Conservation (phyloP, 805 yeast genomes). For the Saturnispora gosingensis region DNA sequence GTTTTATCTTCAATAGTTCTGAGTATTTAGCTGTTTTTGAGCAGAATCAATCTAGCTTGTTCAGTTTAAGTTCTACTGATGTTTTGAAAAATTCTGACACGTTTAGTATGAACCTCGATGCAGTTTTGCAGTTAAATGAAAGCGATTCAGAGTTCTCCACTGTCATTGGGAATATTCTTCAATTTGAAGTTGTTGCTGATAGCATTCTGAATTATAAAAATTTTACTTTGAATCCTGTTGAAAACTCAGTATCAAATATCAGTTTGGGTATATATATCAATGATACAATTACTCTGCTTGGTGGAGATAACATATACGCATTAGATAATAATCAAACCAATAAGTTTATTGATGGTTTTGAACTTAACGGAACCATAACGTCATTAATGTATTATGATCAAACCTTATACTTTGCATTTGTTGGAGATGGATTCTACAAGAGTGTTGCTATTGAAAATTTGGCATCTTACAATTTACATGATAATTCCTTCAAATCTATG, state of each 20-base stretch:
- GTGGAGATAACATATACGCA: constrained; percentile 35
- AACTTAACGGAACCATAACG: constrained; percentile 18
- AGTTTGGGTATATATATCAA: constrained; percentile 36
- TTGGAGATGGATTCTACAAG: constrained; percentile 27
- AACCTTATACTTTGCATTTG: constrained; percentile 37
- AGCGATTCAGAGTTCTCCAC: constrained; percentile 5
- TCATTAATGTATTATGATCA: constrained; percentile 30
- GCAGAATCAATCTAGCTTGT: constrained; percentile 22
- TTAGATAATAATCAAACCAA: constrained; percentile 2
- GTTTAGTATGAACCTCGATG: constrained; percentile 27
- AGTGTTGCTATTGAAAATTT: constrained; percentile 33
- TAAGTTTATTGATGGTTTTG: constrained; percentile 8
- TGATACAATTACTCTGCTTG: constrained; percentile 42
- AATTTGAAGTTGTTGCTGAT: constrained; percentile 15
- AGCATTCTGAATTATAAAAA: constrained; percentile 7
- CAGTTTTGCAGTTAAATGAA: constrained; percentile 13
- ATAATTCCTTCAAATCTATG: constrained; percentile 33
- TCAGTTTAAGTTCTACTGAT: constrained; percentile 32
- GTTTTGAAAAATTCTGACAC: constrained; percentile 28
- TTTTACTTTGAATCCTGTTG: constrained; percentile 2
- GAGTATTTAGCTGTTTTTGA: constrained; percentile 36
- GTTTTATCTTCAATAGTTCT: constrained; percentile 27
- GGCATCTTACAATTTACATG: constrained; percentile 41
- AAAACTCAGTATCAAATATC: constrained; percentile 6
- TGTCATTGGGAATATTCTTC: constrained; percentile 16